Percentiles rank a stretch among this genome's conserved stretches.
phyloP scores from a whole-genome alignment of 2,329 filamentous ascomycete genomes.

The Zasmidium angulare region DNA sequence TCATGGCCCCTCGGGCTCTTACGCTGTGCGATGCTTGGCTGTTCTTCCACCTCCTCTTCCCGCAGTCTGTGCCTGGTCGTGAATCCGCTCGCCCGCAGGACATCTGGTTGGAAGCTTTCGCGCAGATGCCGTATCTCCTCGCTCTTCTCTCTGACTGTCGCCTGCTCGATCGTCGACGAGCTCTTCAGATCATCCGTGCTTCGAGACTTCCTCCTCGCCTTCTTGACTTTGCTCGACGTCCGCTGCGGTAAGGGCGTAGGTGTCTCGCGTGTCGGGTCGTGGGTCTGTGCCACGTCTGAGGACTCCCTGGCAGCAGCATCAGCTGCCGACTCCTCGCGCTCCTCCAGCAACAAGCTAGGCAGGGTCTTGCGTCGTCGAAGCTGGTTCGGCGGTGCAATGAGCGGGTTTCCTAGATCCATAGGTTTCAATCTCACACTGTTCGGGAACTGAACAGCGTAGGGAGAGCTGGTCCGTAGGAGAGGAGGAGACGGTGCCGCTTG shows the following conservation, averaged over 20 bases:
- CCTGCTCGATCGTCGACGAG: slow-evolving; percentile 14
- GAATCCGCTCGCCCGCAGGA: slow-evolving; percentile 32
- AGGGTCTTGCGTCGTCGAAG: slow-evolving; percentile 34
- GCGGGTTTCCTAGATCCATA: slow-evolving; percentile 35
- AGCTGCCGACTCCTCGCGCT: slow-evolving; percentile 21
- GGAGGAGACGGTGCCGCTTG: slow-evolving; percentile 4
- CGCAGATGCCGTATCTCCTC: slow-evolving; percentile 39
- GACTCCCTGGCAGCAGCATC: slow-evolving; percentile 1
- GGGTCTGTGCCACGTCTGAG: background rate
- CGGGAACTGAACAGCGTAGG: slow-evolving; percentile 39
- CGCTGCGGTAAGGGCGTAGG: slow-evolving; percentile 8
- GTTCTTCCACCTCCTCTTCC: slow-evolving; percentile 7
- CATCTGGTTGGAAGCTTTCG: slow-evolving; percentile 31
- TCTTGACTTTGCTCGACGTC: slow-evolving; percentile 15
- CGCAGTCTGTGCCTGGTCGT: slow-evolving; percentile 7
- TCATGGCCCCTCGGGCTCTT: background rate
- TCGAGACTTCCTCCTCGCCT: slow-evolving; percentile 34
- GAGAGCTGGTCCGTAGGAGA: slow-evolving; percentile 25
- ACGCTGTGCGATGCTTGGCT: slow-evolving; percentile 3
- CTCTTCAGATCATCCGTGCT: slow-evolving; percentile 35
- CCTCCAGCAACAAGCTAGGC: slow-evolving; percentile 31
- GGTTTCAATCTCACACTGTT: slow-evolving; percentile 38
- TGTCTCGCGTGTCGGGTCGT: slow-evolving; percentile 1
- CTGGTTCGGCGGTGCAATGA: slow-evolving; percentile 25
- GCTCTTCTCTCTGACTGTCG: slow-evolving; percentile 32